These are phyloP conservation scores for Chalciporus chontae DNA, from an alignment of 768 basidiomycete species.

Conservation along the genomic window DNA sequence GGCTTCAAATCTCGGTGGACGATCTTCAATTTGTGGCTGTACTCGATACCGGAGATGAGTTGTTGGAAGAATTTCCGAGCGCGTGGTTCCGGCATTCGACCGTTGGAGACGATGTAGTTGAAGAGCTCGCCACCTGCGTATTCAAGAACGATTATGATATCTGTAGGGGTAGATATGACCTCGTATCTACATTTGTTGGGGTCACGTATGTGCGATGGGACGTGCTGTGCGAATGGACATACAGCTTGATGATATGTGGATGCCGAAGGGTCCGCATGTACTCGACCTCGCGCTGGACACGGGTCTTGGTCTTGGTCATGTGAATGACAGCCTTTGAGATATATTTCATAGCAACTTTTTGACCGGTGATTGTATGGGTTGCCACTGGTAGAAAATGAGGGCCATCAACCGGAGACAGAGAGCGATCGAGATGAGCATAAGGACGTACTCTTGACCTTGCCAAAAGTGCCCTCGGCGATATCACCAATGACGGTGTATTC, in stretches of 20 bases:
- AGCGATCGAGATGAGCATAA: slow-evolving; percentile 12
- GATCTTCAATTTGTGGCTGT: slow-evolving; percentile 94
- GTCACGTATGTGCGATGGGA: slow-evolving; percentile 8
- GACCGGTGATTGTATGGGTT: slow-evolving; percentile 89
- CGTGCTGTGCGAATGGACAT: slow-evolving; percentile 22
- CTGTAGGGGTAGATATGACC: slow-evolving; percentile 88
- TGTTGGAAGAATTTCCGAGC: slow-evolving; percentile 97
- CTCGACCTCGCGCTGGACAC: slow-evolving; percentile 94
- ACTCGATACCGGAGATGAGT: slow-evolving; percentile 95
- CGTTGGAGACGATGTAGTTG: slow-evolving; percentile 95
- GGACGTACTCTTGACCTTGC: slow-evolving; percentile 94
- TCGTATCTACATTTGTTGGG: slow-evolving; percentile 57
- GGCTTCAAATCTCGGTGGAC: slow-evolving; percentile 98
- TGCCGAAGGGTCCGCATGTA: slow-evolving; percentile 94
- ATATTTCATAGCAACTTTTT: slow-evolving; percentile 96
- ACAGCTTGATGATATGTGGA: slow-evolving; percentile 98
- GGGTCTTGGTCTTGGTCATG: slow-evolving; percentile 84
- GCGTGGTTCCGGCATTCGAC: slow-evolving; percentile 82
- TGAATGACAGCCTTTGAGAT: slow-evolving; percentile 93
- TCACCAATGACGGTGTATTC: slow-evolving; percentile 87
- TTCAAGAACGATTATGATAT: slow-evolving; percentile 98
- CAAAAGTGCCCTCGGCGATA: slow-evolving; percentile 96
- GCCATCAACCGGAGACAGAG: slow-evolving; percentile 11
- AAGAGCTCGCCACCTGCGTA: slow-evolving; percentile 96
- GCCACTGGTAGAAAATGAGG: slow-evolving; percentile 59